Conservation (phyloP, 1,284 basidiomycete species). For the Leccinum insigne region DNA sequence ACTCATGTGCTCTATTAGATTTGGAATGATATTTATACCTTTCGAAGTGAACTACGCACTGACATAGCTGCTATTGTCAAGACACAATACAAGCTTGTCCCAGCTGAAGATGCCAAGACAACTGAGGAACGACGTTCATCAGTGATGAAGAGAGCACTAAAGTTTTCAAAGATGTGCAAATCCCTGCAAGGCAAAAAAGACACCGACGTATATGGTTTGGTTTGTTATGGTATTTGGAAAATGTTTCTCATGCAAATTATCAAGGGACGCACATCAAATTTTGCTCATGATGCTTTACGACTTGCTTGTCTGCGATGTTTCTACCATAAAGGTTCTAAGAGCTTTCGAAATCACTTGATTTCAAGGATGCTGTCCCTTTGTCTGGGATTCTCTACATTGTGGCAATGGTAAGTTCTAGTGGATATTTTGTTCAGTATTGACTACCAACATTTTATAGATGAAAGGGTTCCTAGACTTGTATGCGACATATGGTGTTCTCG, state of each 20-base stretch:
- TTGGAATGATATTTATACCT: not conserved
- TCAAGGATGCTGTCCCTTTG: not conserved
- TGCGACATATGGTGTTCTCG: not conserved
- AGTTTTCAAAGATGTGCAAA: not conserved
- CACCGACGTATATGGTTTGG: not conserved
- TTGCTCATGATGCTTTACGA: not conserved
- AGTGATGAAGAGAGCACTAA: not conserved
- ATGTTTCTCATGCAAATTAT: not conserved
- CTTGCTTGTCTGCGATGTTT: not conserved
- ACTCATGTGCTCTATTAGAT: not conserved
- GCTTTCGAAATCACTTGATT: not conserved
- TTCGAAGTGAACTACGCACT: not conserved
- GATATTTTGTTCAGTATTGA: not conserved
- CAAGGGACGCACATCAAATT: not conserved
- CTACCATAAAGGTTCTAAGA: not conserved
- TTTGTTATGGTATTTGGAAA: not conserved
- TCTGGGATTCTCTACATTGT: not conserved
- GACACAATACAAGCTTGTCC: not conserved
- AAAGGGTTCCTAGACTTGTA: not conserved
- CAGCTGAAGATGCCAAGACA: not conserved
- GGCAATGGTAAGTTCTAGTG: too few species aligned
- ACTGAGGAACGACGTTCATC: not conserved
- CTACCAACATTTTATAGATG: not conserved
- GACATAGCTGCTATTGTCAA: not conserved
- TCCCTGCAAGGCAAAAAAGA: not conserved